Conservation (phyloP, 106 monocot genomes). For the Dendrobium huoshanense region DNA sequence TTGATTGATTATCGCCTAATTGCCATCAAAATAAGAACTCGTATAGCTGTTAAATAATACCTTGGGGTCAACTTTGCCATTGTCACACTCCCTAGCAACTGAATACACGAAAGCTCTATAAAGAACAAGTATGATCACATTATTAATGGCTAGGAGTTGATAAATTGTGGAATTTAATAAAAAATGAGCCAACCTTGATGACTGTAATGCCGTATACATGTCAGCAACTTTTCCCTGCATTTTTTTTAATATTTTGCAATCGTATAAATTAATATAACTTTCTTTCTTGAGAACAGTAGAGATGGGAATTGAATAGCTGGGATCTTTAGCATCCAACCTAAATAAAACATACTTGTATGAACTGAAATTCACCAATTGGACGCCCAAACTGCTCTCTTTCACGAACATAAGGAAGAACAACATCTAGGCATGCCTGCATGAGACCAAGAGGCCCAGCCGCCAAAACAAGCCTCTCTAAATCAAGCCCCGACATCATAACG, state of each 20-base stretch:
- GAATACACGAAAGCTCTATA: constrained; percentile 91
- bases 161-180: constrained; percentile 1
- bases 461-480: constrained; percentile 95
- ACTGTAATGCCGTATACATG: constrained; percentile 96
- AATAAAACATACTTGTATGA: constrained; percentile 63
- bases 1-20: not conserved
- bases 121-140: constrained; percentile 10
- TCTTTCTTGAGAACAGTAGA: not conserved
- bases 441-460: constrained; percentile 91
- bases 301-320: not conserved
- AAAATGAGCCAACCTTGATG: constrained; percentile 49
- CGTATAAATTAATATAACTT: not conserved
- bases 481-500: constrained; percentile 98
- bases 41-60: constrained; percentile 17
- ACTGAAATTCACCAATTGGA: constrained; percentile 95
- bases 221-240: constrained; percentile 93
- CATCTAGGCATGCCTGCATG: constrained; percentile 97
- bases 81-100: constrained; percentile 93
- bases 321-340: not conserved
- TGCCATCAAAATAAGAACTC: not conserved
- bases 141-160: not conserved
- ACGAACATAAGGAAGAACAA: constrained; percentile 78
- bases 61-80: constrained; percentile 80
- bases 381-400: constrained; percentile 93
- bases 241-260: constrained; percentile 1